Evolutionary conservation across 441 rosid species (phyloP), one percentile per base, ranked within the genome.

Genomic region (Mallotus japonicus): DNA sequence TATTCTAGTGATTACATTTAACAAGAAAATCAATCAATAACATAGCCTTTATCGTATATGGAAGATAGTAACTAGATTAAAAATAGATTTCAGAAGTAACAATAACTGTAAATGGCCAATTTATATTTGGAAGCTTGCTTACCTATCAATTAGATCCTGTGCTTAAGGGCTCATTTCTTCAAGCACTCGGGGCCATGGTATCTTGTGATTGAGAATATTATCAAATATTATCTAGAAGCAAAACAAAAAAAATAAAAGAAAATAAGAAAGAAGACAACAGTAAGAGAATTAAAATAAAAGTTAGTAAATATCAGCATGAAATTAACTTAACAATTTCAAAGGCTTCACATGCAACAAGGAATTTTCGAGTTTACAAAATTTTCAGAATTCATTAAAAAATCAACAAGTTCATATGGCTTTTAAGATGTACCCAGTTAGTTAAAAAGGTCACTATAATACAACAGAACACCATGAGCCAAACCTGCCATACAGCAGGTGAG

Each of bases 151-250:
- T 56, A 96, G 86, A 87, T 93, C 96, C 34, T 81, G 82, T 79
- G 97, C 92, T 84, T 90, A 97, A 69, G 78, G 79, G 83, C 97
- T 92, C 91, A 96, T 89, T 85, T 93, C 95, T 69, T 86, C 95
- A 17, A 93, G 93, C 57, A 87, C 92, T 66, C 76, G 77, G 34
- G 98, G 98, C 98, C 99, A 96, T 66, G 97, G 98, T 85, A 96
- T 90, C 69, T 93, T 96, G 49, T 97, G 89, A 79, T 96, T 96
- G 85, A 96, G 97, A 86, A 96, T 96, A 80, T 96, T 96, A 73
- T 90, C 97, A 80, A 96, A 96, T 81, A 96, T 96, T 83, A 81
- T 89, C 98, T 96, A 79, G 57, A 87, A 80, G 72, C 75, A 81
- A 85, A 72, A 83, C 24, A 78, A 6, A 78, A 71, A 73, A 70